Base-by-base conservation (phyloP, 2,329 filamentous ascomycete species). In the Penicillium sp. region DNA sequence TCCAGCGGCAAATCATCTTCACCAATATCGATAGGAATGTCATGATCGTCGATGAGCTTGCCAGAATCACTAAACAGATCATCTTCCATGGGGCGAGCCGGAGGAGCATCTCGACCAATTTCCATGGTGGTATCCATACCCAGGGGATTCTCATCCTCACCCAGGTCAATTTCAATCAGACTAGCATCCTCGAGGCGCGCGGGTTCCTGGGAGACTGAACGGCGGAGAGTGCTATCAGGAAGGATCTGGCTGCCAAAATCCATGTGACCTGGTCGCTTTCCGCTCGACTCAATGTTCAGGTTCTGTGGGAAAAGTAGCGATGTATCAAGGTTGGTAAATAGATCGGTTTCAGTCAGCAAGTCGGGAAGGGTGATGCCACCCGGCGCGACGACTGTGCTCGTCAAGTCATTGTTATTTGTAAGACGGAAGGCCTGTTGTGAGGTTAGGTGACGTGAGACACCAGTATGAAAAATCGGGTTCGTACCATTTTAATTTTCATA, bases 401-500 rank as follows among this genome's bases (percentile, higher is more conserved):
- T 90, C 64, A 97, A 83, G 73, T 99, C 94, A 69, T 97, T 95
- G 75, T 96, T 96, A 60, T 93, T 93, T 44, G 85, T 89, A 18
- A 93, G 90, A 54, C 92, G 89, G 76, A 97, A 99, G 39, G 94
- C 93, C 93, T 96, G 39, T 28, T n/a, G 18, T 13, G 18, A 10
- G 9, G 36, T 39, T 12, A 39, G 21, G 21, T 39, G 36, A 39
- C 15, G 18, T 29, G 28, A 10, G 13, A 13, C 16, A n/a, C 6
- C 18, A 21, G 13, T 21, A 10, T 21, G 13, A 6, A 21, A 45
- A 23, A 26, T 23, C 13, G 24, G 8, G 23, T 48, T 54, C 80
- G 38, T 76, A 96, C 93, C 91, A 97, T 95, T 71, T 97, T 96
- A 66, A 99, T 96, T 78, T 96, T 97, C 81, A 95, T 87, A 61